Evolutionary conservation across 176 grass and related monocot genomes (phyloP).

Genomic region (Rhynchospora pubera): DNA sequence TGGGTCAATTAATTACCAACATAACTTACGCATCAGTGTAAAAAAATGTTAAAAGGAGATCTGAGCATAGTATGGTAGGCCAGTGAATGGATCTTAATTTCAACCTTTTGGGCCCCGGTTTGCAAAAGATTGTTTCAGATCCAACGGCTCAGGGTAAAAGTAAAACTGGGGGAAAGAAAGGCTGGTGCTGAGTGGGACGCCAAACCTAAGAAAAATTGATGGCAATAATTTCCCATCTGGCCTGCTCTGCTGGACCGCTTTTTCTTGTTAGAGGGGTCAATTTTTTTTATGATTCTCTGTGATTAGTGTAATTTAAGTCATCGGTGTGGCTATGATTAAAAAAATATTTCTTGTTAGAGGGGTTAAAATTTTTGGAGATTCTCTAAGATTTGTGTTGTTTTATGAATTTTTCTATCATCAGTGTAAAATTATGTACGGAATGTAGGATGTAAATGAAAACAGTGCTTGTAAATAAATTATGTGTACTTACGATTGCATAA

Average conservation of each 20-base stretch:
- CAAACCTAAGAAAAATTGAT: conserved; percentile 4
- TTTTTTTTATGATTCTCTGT: background rate
- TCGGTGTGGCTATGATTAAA: background rate
- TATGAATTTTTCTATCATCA: no score
- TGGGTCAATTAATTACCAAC: no score
- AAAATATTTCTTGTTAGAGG: background rate
- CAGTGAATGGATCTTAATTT: background rate
- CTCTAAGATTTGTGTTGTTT: background rate
- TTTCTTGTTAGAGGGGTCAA: conserved; percentile 14
- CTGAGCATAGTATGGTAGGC: background rate
- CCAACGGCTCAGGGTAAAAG: conserved; percentile 8
- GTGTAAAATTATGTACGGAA: no score
- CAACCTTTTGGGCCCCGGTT: background rate
- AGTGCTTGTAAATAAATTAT: no score
- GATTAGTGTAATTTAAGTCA: background rate
- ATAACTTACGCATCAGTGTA: background rate
- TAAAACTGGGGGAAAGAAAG: background rate
- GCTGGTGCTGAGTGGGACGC: conserved; percentile 12
- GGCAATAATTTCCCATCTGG: conserved; percentile 6
- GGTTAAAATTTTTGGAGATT: background rate
- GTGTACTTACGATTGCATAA: no score
- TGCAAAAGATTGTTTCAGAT: background rate
- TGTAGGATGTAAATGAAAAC: no score
- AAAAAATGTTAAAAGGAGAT: background rate
- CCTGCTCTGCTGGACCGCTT: background rate